Conservation (phyloP, 2,329 filamentous ascomycete species). For the Aspergillus novofumigatus region DNA sequence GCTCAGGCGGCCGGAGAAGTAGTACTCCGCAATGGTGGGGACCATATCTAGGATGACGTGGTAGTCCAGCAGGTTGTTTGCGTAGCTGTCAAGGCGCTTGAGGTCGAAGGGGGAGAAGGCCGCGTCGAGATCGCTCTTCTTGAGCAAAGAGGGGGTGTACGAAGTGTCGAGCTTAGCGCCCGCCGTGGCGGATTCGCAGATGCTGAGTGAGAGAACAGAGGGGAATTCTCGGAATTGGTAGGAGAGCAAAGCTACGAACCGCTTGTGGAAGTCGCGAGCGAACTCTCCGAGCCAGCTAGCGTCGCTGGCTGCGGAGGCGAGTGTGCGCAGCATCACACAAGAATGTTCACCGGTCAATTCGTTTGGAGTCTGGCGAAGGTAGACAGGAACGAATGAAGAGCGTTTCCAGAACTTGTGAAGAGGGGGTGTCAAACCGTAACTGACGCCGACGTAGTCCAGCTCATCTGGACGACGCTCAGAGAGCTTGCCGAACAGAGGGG, state of each 20-base stretch:
- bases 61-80: conserved; percentile 96
- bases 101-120: conserved; percentile 86
- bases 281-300: conserved; percentile 85
- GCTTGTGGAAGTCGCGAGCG: conserved; percentile 84
- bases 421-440: conserved; percentile 80
- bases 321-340: conserved; percentile 89
- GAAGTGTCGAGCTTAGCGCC: conserved; percentile 65
- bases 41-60: conserved; percentile 94
- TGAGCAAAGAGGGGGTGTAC: conserved; percentile 54
- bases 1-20: conserved; percentile 75
- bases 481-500: conserved; percentile 89
- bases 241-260: conserved; percentile 85
- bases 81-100: conserved; percentile 90
- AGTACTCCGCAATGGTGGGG: conserved; percentile 74
- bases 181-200: conserved; percentile 77
- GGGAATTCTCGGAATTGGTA: conserved; percentile 88
- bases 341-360: conserved; percentile 97
- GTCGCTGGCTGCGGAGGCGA: conserved; percentile 60
- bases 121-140: conserved; percentile 70
- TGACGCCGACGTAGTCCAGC: conserved; percentile 92
- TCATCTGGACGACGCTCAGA: conserved; percentile 73
- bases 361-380: conserved; percentile 90
- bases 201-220: conserved; percentile 72
- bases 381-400: conserved; percentile 79
- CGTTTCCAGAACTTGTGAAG: conserved; percentile 98